phyloP scores from a whole-genome alignment of 257 asterid species.

The Fraxinus quadrangulata region DNA sequence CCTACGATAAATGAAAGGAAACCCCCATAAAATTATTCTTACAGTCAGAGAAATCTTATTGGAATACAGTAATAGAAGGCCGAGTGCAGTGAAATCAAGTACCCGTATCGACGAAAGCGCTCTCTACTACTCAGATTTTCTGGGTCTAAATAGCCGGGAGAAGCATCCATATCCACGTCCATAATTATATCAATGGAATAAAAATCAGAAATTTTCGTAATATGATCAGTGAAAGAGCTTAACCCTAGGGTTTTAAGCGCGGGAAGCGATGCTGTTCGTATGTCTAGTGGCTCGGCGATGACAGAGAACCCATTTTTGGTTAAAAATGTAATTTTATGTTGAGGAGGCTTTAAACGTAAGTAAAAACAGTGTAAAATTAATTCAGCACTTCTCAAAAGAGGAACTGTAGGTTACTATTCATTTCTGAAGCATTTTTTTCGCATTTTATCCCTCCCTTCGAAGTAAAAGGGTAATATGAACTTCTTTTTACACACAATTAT shows the following conservation, averaged over 20 bases:
- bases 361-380: no score
- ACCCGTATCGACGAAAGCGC: slow-evolving; percentile 95
- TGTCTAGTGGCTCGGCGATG: no score
- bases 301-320: no score
- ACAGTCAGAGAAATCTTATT: no score
- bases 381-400: no score
- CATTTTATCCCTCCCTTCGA: no score
- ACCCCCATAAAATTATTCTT: not conserved
- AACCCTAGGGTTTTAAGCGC: slow-evolving; percentile 47
- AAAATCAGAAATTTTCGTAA: slow-evolving; percentile 2
- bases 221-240: slow-evolving; percentile 2
- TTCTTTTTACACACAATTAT: no score
- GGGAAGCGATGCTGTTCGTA: slow-evolving; percentile 36
- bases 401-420: no score
- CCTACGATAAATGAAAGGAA: not conserved
- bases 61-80: not conserved
- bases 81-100: slow-evolving; percentile 7
- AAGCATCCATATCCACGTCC: slow-evolving; percentile 71
- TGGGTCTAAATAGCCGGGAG: slow-evolving; percentile 75
- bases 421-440: no score
- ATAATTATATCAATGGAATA: slow-evolving; percentile 29
- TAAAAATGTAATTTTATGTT: no score
- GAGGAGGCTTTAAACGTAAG: no score
- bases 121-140: slow-evolving; percentile 72
- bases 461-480: no score